Base-by-base conservation (phyloP, 768 basidiomycete species). In the Chalciporus pseudorubinellus region DNA sequence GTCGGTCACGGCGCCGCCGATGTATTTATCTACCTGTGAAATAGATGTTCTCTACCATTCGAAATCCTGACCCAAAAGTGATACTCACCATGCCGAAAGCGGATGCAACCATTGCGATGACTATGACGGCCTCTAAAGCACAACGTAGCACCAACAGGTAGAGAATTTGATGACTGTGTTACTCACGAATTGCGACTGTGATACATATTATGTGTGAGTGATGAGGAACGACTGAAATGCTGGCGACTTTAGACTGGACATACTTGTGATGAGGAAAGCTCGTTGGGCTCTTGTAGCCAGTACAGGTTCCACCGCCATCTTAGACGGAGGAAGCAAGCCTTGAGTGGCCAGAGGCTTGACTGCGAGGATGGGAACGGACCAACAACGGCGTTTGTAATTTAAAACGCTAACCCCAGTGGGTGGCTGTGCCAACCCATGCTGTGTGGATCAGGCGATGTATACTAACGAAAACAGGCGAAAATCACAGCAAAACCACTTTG, bases 31-130 rank as follows among this genome's bases (percentile, higher is more conserved):
- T 39, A 86, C 84, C 84, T 87, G 51, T 22, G 39, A n/a, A 51
- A 42, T 50, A 42, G 38, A 38, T 20, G 2, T 24, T 8, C 16
- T 59, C 34, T 44, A 48, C 31, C 39, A 43, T 53, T 36, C 53
- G 18, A 39, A 36, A 39, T 33, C 28, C 20, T 19, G 3, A 28
- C 19, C 14, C 26, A 39, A 51, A 26, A 40, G 31, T 21, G 18
- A 39, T 21, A 72, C 78, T 56, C 56, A 84, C 90, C 61, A 79
- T 72, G 57, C 77, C 74, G 62, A 90, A 92, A 14, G 82, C 82
- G 31, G 87, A 76, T 34, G 70, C 84, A 48, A 92, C 84, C 83
- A 92, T 84, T 10, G 78, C 76, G 43, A 92, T 72, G 29, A 93
- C 88, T 8, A 84, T 75, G 42, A 87, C 70, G 2, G 86, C 89